Evolutionary conservation across 805 yeast species (phyloP), one percentile per base, ranked within the genome.

Genomic region (Scheffersomyces ergatensis): DNA sequence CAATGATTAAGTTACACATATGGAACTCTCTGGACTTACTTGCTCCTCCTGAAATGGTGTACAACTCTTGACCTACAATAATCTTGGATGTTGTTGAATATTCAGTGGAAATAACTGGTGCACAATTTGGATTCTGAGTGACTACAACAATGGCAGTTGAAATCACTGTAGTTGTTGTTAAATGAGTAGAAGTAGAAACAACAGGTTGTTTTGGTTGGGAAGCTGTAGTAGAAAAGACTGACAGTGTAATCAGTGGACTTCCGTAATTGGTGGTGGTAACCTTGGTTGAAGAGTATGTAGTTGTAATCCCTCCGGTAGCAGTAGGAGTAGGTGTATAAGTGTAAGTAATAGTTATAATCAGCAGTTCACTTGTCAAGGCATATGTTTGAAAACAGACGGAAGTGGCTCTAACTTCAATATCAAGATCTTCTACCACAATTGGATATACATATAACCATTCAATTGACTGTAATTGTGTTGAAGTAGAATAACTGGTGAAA

Each of bases 131-230:
- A 20, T 20, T 32, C 11, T 24, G 12, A 16, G 45, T 42, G 7
- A 34, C 19, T 15, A 34, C 36, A 12, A 35, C 18, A 3, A 36
- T 32, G 14, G 27, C 26, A 4, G 42, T 25, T 5, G 33, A 13
- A 3, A 31, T 29, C 6, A 32, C 38, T 8, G 24, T 21, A 12
- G 14, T 18, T 14, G 18, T n/a, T 8, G 32, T 29, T 5, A 4
- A 15, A 14, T n/a, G 32, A 14, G 39, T 31, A 3, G 29, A 15
- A 5, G 23, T 35, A 24, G 36, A 24, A 18, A 35, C 17, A 5
- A 24, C 33, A 33, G 37, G 38, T 30, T 26, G 45, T 36, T 32
- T 44, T 43, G 35, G 30, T 34, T 17, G 17, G 16, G 24, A 23
- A 8, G 38, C 13, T 29, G 40, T 33, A 8, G 33, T 12, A n/a